Percentiles rank a stretch among this genome's conserved stretches.
Evolutionary conservation across 768 basidiomycete genomes (phyloP).

Genomic region (Collybiopsis luxurians): DNA sequence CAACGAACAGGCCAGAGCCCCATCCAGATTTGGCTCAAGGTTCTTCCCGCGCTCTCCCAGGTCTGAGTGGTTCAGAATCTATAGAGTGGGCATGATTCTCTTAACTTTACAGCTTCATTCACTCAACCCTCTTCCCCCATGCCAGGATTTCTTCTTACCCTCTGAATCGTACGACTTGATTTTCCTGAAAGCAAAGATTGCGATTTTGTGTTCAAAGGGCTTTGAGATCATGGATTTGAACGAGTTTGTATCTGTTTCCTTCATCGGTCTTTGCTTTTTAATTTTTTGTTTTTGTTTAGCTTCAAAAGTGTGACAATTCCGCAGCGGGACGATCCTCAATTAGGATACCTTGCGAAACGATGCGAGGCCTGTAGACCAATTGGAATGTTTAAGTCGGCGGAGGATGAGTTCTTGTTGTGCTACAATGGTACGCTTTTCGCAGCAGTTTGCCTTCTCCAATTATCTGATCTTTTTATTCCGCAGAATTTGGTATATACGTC

Average conservation of each 20-base stretch:
- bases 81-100: slow-evolving; percentile 46
- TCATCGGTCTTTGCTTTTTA: slow-evolving; percentile 68
- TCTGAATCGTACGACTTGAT: slow-evolving; percentile 89
- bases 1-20: slow-evolving; percentile 71
- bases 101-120: background rate
- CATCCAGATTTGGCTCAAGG: slow-evolving; percentile 67
- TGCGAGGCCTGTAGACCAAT: slow-evolving; percentile 80
- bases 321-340: slow-evolving; percentile 63
- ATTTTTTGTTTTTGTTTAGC: slow-evolving; percentile 33
- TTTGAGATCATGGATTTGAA: slow-evolving; percentile 98
- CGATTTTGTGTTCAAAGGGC: slow-evolving; percentile 89
- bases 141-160: slow-evolving; percentile 78
- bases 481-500: slow-evolving; percentile 91
- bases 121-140: background rate
- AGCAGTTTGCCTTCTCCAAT: background rate
- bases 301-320: slow-evolving; percentile 91
- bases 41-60: slow-evolving; percentile 76
- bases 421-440: slow-evolving; percentile 66
- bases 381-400: slow-evolving; percentile 84
- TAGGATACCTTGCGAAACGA: slow-evolving; percentile 71
- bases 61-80: slow-evolving; percentile 94
- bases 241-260: slow-evolving; percentile 57
- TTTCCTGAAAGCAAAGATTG: slow-evolving; percentile 92
- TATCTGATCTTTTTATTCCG: no score
- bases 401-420: slow-evolving; percentile 86